Evolutionary conservation across 139 green algal genomes (phyloP), one percentile per base, ranked within the genome.

Genomic region (Coelastrella sp.): DNA sequence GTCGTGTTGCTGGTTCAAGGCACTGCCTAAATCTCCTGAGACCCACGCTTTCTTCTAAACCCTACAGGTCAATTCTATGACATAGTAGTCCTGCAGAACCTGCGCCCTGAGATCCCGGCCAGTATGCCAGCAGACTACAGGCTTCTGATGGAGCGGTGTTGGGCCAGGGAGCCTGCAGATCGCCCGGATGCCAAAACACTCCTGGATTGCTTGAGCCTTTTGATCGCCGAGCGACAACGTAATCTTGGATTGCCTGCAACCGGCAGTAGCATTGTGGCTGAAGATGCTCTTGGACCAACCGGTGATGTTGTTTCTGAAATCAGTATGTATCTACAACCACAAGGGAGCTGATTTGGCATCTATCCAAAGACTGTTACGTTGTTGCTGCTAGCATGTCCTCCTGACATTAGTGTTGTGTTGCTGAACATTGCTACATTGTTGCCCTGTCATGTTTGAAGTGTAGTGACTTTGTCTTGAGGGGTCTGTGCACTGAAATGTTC

Each of bases 51-150:
- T 34, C 53, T 64, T 9, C 53, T 64, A n/a, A 34, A 34, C 53
- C 30, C 3, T 45, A 17, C 62, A 38, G 62, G 62, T 41, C 62
- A 81, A 57, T 81, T 60, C 32, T 81, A 50, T 66, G 73, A 81
- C 48, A 53, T 48, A 23, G 73, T 81, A 27, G 73, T 81, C 27
- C 48, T 81, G 73, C 11, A 57, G 6, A 45, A 81, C 73, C 13
- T 50, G 48, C 73, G 73, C 30, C 73, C 73, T 3, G 48, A 15
- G 1, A 45, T 81, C 13, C 73, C 73, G 7, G 32, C 48, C 32
- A 21, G n/a, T 48, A 81, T 81, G 45, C 73, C 73, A 21, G 73
- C 43, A 17, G 73, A 81, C 48, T 81, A 67, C 73, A 45, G 57
- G 21, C 34, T 77, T 35, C 67, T 77, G 17, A 77, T 77, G 67